Evolutionary conservation across 352 stramenopile species (phyloP).

Genomic region (Phytopythium chamaehyphon): DNA sequence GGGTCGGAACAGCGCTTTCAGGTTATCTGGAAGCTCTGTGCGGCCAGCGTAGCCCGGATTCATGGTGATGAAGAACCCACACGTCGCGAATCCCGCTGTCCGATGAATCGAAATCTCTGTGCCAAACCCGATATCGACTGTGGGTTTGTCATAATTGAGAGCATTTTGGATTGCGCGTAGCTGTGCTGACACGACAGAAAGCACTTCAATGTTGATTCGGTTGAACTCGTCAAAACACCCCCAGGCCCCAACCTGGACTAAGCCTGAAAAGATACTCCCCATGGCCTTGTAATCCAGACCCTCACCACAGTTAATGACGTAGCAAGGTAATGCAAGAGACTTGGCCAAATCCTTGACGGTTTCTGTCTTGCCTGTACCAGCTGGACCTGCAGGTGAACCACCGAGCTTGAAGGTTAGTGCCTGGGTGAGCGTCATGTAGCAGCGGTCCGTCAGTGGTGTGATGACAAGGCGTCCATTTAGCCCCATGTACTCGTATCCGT

Average conservation of each 20-base stretch:
- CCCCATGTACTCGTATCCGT: slow-evolving; percentile 94
- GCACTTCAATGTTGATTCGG: slow-evolving; percentile 85
- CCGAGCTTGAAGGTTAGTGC: slow-evolving; percentile 92
- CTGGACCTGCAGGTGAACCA: slow-evolving; percentile 85
- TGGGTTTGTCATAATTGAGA: slow-evolving; percentile 89
- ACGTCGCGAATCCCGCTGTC: slow-evolving; percentile 90
- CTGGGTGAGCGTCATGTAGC: slow-evolving; percentile 94
- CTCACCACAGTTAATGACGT: slow-evolving; percentile 91
- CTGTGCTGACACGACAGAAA: slow-evolving; percentile 85
- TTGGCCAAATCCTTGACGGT: slow-evolving; percentile 93
- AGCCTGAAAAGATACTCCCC: slow-evolving; percentile 85
- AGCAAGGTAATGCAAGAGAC: slow-evolving; percentile 88
- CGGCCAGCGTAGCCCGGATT: slow-evolving; percentile 91
- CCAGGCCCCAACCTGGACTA: slow-evolving; percentile 87
- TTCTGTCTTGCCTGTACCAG: slow-evolving; percentile 92
- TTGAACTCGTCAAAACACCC: slow-evolving; percentile 89
- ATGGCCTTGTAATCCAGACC: slow-evolving; percentile 93
- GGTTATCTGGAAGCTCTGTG: slow-evolving; percentile 90
- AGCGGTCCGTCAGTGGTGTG: slow-evolving; percentile 91
- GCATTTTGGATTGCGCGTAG: slow-evolving; percentile 92
- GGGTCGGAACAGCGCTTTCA: slow-evolving; percentile 91
- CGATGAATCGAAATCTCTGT: slow-evolving; percentile 90
- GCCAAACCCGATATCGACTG: slow-evolving; percentile 90
- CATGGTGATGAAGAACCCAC: slow-evolving; percentile 95
- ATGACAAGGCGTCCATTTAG: slow-evolving; percentile 91